These are phyloP conservation scores for Ustilago loliicola DNA, from an alignment of 1,284 basidiomycete species.

Conservation along the genomic window DNA sequence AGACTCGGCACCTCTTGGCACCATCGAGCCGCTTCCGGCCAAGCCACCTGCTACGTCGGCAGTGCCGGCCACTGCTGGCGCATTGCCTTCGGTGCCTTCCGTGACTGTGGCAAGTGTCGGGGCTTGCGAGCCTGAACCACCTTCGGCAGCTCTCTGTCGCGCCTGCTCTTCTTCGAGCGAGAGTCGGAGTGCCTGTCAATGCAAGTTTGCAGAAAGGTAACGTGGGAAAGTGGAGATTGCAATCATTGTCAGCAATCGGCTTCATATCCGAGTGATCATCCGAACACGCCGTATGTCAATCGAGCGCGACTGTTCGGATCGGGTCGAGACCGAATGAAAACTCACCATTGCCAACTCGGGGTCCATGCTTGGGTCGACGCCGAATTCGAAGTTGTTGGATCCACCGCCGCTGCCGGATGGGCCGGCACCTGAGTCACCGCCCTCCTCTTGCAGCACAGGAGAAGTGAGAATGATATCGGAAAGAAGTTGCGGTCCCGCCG, in stretches of 20 bases:
- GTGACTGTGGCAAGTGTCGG: slow-evolving; percentile 51
- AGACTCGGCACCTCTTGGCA: slow-evolving; percentile 60
- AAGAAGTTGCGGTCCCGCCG: slow-evolving; percentile 81
- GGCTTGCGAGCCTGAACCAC: slow-evolving; percentile 41
- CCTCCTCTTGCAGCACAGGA: slow-evolving; percentile 84
- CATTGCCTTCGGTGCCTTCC: slow-evolving; percentile 39
- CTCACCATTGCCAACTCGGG: slow-evolving; percentile 95
- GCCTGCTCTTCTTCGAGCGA: slow-evolving; percentile 97
- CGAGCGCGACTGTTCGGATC: slow-evolving; percentile 1
- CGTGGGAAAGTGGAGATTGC: not conserved
- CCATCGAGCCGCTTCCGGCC: slow-evolving; percentile 61
- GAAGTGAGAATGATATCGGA: slow-evolving; percentile 87
- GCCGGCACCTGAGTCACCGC: slow-evolving; percentile 73
- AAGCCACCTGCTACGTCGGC: slow-evolving; percentile 36
- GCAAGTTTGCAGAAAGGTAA: not conserved
- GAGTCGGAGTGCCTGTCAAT: slow-evolving; percentile 87
- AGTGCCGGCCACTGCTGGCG: slow-evolving; percentile 26
- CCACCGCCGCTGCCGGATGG: slow-evolving; percentile 64
- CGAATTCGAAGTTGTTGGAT: slow-evolving; percentile 79
- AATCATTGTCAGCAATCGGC: slow-evolving; percentile 23
- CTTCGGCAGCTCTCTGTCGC: slow-evolving; percentile 74
- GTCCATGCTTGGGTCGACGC: slow-evolving; percentile 92
- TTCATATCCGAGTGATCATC: slow-evolving; percentile 2
- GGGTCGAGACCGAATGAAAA: slow-evolving; percentile 13
- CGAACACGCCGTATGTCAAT: not conserved